Evolutionary conservation across 345 rosid genomes (phyloP).

Genomic region (Raphanus raphanistrum): DNA sequence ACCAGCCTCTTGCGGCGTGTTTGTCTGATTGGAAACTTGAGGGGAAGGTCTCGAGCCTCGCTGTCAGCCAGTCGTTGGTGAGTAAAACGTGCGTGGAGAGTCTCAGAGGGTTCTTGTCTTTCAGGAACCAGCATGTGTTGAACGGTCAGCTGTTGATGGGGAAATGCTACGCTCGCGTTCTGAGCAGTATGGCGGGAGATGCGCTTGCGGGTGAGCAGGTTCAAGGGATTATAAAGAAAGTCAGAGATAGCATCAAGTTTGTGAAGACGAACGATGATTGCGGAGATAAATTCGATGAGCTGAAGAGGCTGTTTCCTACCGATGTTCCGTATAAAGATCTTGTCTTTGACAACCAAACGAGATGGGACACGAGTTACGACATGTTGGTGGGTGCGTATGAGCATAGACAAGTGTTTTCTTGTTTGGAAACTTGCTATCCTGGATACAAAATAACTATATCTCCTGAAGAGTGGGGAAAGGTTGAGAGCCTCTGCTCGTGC

Average conservation of each 20-base stretch:
- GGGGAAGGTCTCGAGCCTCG: slow-evolving; percentile 64
- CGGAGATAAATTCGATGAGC: slow-evolving; percentile 67
- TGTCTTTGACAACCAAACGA: slow-evolving; percentile 56
- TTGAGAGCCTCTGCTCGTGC: slow-evolving; percentile 65
- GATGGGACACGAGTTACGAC: slow-evolving; percentile 78
- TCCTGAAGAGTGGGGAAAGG: slow-evolving; percentile 73
- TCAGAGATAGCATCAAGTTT: slow-evolving; percentile 67
- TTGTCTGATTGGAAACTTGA: slow-evolving; percentile 78
- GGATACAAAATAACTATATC: slow-evolving; percentile 70
- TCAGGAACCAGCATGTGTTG: slow-evolving; percentile 62
- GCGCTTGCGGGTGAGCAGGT: slow-evolving; percentile 42
- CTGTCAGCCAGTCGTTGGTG: slow-evolving; percentile 50
- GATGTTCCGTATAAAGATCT: slow-evolving; percentile 53
- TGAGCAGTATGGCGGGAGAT: slow-evolving; percentile 59
- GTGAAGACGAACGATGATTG: slow-evolving; percentile 62
- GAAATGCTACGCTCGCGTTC: slow-evolving; percentile 58
- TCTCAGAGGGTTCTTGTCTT: slow-evolving; percentile 63
- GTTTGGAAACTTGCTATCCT: slow-evolving; percentile 76
- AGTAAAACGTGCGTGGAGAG: slow-evolving; percentile 57
- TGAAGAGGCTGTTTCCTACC: slow-evolving; percentile 63
- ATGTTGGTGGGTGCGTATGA: slow-evolving; percentile 77
- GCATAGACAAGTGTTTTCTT: slow-evolving; percentile 71
- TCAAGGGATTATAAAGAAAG: slow-evolving; percentile 55
- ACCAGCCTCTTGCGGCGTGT: slow-evolving; percentile 61
- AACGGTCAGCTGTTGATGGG: slow-evolving; percentile 71